Conservation (phyloP, 2,329 filamentous ascomycete species). For the Arthrocladium fulminans region DNA sequence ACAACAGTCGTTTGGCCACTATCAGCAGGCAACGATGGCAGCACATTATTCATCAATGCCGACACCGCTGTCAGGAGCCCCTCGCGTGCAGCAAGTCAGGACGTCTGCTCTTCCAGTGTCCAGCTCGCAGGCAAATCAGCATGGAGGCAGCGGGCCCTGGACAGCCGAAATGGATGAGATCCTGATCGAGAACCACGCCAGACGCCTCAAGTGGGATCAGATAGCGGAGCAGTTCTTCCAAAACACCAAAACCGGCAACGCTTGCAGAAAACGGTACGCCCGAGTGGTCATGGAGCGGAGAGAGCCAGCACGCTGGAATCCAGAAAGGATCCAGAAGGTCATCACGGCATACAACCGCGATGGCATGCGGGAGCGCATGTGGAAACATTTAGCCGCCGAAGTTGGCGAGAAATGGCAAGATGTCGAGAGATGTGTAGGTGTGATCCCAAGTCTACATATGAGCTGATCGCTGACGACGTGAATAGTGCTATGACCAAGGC, state of each 20-base stretch:
- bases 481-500: conserved; percentile 72
- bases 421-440: conserved; percentile 73
- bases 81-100: conserved; percentile 12
- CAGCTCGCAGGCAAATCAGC: conserved; percentile 2
- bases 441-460: neutral
- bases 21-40: conserved; percentile 11
- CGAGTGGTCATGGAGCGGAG: conserved; percentile 65
- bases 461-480: conserved; percentile 8
- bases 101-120: conserved; percentile 6
- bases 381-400: conserved; percentile 61
- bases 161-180: conserved; percentile 63
- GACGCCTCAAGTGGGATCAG: conserved; percentile 72
- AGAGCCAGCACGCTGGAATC: conserved; percentile 65
- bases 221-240: conserved; percentile 66
- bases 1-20: conserved; percentile 9
- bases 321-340: conserved; percentile 62
- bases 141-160: conserved; percentile 57
- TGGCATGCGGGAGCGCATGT: conserved; percentile 65
- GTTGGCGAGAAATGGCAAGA: conserved; percentile 51
- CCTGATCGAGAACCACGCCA: conserved; percentile 57
- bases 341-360: conserved; percentile 66
- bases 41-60: neutral
- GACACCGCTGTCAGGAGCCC: conserved; percentile 14
- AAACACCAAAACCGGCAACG: conserved; percentile 65
- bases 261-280: conserved; percentile 83